Evolutionary conservation across 441 rosid genomes (phyloP), one percentile per base, ranked within the genome.

Genomic region (Populus hybrid): DNA sequence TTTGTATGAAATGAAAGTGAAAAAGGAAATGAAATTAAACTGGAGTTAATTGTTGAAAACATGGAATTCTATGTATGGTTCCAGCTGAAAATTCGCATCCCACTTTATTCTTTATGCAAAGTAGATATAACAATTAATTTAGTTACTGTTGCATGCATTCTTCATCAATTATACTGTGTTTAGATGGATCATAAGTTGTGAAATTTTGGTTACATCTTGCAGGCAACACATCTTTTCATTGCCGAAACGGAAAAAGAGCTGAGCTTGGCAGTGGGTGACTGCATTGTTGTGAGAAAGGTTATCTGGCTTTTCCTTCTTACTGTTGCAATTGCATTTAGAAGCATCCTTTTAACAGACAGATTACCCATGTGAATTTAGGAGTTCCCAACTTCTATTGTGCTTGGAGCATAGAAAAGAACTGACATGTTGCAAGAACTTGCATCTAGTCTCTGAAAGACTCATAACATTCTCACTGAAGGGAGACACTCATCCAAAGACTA

Each of bases 241-340:
- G 92, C 89, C 53, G 94, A 89, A 83, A 87, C 97, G 40, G 92
- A 90, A 36, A 87, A 85, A 65, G 99, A 94, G 88, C 87, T 94
- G 76, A 87, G 81, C 85, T 84, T 94, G 87, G 86, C 90, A 26
- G 81, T 90, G 59, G 99, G 99, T 75, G 99, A 94, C 76, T 94
- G 86, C 75, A 86, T 94, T 73, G 94, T 94, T 75, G 87, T 93
- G 77, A 87, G 98, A 84, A 90, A 92, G 98, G 98, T 93, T 76
- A 59, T 67, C n/a, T 65, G 12, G 10, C 38, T 32, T 75, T 70
- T 24, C 46, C 20, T 75, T 70, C 40, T 32, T 35, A 21, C 24
- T 46, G 11, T 30, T 65, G 8, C 9, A 18, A 46, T 32, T 40
- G 30, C 9, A 42, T 32, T 14, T 18, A 32, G 66, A 74, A 10